These are phyloP conservation scores for Pistacia integerrima DNA, from an alignment of 345 rosid genomes.

Conservation along the genomic window DNA sequence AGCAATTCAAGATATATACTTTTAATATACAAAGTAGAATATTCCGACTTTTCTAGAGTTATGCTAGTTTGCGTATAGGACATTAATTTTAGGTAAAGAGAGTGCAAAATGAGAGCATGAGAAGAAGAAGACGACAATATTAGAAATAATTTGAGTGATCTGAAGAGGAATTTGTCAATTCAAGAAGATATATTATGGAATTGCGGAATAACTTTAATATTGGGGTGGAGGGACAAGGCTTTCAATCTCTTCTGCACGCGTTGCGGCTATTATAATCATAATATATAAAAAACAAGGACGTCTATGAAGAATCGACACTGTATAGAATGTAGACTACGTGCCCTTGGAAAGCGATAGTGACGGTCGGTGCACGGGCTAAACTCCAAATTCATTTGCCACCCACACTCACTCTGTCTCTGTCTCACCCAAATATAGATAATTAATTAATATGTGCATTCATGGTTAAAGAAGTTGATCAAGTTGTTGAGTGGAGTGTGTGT, in stretches of 20 bases:
- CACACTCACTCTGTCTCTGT: slow-evolving; percentile 9
- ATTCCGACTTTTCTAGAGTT: slow-evolving; percentile 20
- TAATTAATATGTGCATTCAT: too few relatives aligned
- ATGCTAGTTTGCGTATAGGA: not conserved
- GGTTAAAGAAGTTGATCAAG: too few relatives aligned
- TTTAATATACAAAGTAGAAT: slow-evolving; percentile 10
- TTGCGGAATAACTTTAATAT: slow-evolving; percentile 14
- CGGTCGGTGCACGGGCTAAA: slow-evolving; percentile 29
- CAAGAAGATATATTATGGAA: not conserved
- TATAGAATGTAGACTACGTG: slow-evolving; percentile 22
- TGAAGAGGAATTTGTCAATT: slow-evolving; percentile 9
- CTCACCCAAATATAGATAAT: not conserved
- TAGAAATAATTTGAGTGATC: slow-evolving; percentile 7
- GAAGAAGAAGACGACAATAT: slow-evolving; percentile 6
- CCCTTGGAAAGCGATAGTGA: slow-evolving; percentile 28
- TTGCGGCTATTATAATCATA: slow-evolving; percentile 25
- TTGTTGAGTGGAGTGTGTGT: too few relatives aligned
- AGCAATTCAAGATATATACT: too few relatives aligned
- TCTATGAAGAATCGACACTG: not conserved
- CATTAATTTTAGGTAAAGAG: too few relatives aligned
- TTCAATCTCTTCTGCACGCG: slow-evolving; percentile 35
- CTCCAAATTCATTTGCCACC: slow-evolving; percentile 33
- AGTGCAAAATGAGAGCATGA: not conserved
- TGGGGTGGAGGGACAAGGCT: slow-evolving; percentile 19
- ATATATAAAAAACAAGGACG: not conserved